Evolutionary conservation across 495 filamentous ascomycete genomes (phyloP).

Genomic region (Hyaloscypha variabilis): DNA sequence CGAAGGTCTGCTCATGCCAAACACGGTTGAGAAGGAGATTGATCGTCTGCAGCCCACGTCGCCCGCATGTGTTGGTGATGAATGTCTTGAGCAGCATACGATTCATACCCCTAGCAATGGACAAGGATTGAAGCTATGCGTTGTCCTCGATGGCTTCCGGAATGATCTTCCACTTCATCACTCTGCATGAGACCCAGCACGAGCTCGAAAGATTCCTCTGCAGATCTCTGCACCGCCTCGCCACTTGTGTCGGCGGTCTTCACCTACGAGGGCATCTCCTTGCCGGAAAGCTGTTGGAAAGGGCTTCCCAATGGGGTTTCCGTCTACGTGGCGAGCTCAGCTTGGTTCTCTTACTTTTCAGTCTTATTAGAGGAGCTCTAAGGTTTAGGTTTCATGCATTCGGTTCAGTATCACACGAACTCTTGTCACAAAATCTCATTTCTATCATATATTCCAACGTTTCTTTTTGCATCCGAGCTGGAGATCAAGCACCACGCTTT

Average conservation of each 20-base stretch:
- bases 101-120: background rate
- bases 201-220: slow-evolving; percentile 19
- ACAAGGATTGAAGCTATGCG: slow-evolving; percentile 30
- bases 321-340: slow-evolving; percentile 32
- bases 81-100: slow-evolving; percentile 7
- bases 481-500: slow-evolving; percentile 9
- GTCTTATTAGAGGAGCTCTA: slow-evolving; percentile 21
- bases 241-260: slow-evolving; percentile 18
- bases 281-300: slow-evolving; percentile 22
- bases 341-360: slow-evolving; percentile 26
- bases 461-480: slow-evolving; percentile 3
- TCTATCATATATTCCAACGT: slow-evolving; percentile 28
- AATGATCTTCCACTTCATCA: slow-evolving; percentile 27
- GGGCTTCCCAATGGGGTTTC: slow-evolving; percentile 27
- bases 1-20: slow-evolving; percentile 25
- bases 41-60: slow-evolving; percentile 14
- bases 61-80: slow-evolving; percentile 18
- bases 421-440: slow-evolving; percentile 25
- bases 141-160: slow-evolving; percentile 25
- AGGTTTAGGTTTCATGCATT: slow-evolving; percentile 26
- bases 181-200: slow-evolving; percentile 29
- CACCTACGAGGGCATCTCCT: slow-evolving; percentile 3
- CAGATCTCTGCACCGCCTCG: slow-evolving; percentile 28
- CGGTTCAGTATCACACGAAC: slow-evolving; percentile 14
- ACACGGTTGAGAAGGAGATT: slow-evolving; percentile 21